Evolutionary conservation across 371 early-diverging fungal genomes (phyloP), one percentile per base, ranked within the genome.

Genomic region (Amoeboaphelidium protococcarum): DNA sequence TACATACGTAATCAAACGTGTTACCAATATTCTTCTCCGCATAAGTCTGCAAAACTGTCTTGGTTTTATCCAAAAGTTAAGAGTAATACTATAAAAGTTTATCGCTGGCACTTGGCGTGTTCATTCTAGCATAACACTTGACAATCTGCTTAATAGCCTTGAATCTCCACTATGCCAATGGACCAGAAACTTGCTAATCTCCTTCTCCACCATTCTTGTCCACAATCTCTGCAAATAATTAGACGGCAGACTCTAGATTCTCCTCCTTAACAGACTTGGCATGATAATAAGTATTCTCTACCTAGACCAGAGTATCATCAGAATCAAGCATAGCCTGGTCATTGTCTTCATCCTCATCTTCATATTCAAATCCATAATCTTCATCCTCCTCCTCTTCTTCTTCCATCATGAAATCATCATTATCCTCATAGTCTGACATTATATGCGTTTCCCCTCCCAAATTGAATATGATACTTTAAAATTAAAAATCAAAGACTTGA

Each of bases 21-120:
- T 79, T 84, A 69, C 88, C 88, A 66, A 94, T 86, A 54, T 78
- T 77, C 66, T 90, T 94, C 56, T 94, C 95, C 56, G 82, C 76
- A 51, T 88, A 80, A 63, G 86, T 89, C 47, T 83, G 72, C 1
- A 88, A 75, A 12, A 45, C 12, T 4, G 70, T 64, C 55, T 81
- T 76, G 40, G 74, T 72, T 56, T 78, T 86, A 0, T 71, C 74
- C 10, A 92, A 64, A 23, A 92, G 66, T 44, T 74, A 61, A 21
- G 66, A 59, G 58, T 90, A 92, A 57, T 76, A 68, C 46, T 64
- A 57, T 4, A 87, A 56, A 0, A 79, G 80, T 58, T 75, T 62
- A 25, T 76, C 75, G 49, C n/a, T n/a, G n/a, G n/a, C n/a, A n/a
- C n/a, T n/a, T n/a, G 68, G 70, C 46, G 67, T 55, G 41, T 63